A percentile compares a stretch with the other conserved stretches of the same genome.
phyloP scores from a whole-genome alignment of 2,329 filamentous ascomycete genomes.

The Davidsoniella virescens region DNA sequence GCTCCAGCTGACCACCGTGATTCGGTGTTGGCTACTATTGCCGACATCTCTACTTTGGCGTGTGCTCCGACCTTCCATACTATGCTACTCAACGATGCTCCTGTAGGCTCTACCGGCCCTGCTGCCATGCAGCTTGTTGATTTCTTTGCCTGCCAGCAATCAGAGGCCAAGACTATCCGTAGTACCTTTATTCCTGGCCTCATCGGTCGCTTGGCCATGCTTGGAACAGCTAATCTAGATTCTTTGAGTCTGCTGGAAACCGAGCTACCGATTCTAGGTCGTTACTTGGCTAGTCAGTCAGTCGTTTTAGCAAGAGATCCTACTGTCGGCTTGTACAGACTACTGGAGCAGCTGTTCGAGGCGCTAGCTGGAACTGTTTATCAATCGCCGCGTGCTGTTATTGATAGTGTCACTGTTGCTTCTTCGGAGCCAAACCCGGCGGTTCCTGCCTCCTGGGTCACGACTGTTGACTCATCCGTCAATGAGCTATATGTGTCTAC shows the following conservation, averaged over 20 bases:
- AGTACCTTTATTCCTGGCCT: constrained; percentile 29
- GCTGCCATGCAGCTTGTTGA: constrained; percentile 29
- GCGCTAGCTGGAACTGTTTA: constrained; percentile 1
- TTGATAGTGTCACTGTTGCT: background rate
- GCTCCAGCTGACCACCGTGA: constrained; percentile 1
- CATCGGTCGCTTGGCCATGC: constrained; percentile 35
- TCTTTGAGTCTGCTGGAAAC: constrained; percentile 47
- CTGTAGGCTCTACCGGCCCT: constrained; percentile 20
- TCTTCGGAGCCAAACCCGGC: background rate
- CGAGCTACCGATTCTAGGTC: constrained; percentile 46
- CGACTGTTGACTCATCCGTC: constrained; percentile 1
- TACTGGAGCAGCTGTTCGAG: constrained; percentile 27
- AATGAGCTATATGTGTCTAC: too few relatives aligned
- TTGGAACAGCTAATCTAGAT: constrained; percentile 38
- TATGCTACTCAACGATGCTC: constrained; percentile 23
- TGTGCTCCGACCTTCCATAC: constrained; percentile 27
- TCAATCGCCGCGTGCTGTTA: background rate
- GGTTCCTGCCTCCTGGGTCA: background rate
- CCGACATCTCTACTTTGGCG: constrained; percentile 33
- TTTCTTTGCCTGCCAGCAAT: constrained; percentile 25
- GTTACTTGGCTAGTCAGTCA: constrained; percentile 34
- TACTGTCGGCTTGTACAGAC: constrained; percentile 29
- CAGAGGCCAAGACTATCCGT: constrained; percentile 23
- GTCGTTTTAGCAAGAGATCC: constrained; percentile 34
- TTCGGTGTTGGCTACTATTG: constrained; percentile 1